Percentiles rank a stretch among this genome's conserved stretches.
Conservation (phyloP, 139 green algal genomes). For the Chlamydomonas sphaeroides region DNA sequence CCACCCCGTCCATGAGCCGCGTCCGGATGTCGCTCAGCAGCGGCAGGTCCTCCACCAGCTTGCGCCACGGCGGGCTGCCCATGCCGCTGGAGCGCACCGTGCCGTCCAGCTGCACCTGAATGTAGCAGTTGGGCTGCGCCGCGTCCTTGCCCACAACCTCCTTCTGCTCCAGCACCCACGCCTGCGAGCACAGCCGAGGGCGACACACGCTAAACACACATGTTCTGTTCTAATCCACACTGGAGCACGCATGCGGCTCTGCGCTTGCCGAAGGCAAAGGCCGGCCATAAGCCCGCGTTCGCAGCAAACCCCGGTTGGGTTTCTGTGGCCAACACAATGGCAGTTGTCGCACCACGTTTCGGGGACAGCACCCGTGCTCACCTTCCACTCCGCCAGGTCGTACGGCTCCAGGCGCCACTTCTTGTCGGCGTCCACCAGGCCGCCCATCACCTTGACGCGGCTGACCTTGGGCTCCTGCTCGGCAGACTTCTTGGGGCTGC, state of each 20-base stretch:
- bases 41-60: constrained; percentile 85
- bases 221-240: no score
- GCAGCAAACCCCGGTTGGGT: no score
- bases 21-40: constrained; percentile 76
- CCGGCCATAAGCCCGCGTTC: no score
- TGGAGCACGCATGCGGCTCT: no score
- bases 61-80: constrained; percentile 81
- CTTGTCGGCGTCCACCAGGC: constrained; percentile 61
- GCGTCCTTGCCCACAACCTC: constrained; percentile 54
- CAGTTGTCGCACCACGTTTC: no score
- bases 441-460: constrained; percentile 12
- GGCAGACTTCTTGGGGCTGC: neutral
- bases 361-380: no score
- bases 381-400: constrained; percentile 66
- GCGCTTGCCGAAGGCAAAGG: no score
- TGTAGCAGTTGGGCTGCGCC: constrained; percentile 54
- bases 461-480: neutral
- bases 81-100: constrained; percentile 79
- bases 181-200: no score
- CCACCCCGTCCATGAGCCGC: constrained; percentile 75
- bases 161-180: constrained; percentile 86
- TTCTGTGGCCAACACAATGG: no score
- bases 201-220: no score
- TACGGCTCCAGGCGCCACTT: constrained; percentile 74
- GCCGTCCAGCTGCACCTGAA: constrained; percentile 88